Percentiles rank a stretch among this genome's conserved stretches.
Conservation (phyloP, 495 filamentous ascomycete genomes). For the Chaetomidium leptoderma region DNA sequence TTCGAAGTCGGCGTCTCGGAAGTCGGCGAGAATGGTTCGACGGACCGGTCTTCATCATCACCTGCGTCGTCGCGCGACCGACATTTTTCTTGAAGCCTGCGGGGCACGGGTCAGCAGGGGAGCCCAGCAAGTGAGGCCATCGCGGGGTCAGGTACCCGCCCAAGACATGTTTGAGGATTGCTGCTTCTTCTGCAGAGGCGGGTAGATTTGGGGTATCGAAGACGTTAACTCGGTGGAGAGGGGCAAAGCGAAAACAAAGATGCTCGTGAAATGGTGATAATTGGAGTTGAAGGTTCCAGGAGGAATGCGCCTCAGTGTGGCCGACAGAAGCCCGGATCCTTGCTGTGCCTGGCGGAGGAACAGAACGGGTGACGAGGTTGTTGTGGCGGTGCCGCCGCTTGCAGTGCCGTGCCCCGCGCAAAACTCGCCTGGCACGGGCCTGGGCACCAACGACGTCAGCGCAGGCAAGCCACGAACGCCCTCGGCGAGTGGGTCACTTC, state of each 20-base stretch:
- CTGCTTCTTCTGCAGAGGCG: neutral
- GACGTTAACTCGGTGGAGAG: neutral
- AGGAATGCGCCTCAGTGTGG: neutral
- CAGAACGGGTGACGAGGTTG: constrained; percentile 25
- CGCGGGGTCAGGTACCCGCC: constrained; percentile 47
- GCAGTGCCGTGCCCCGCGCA: constrained; percentile 14
- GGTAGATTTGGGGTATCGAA: neutral
- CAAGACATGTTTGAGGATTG: constrained; percentile 53
- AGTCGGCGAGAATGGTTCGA: neutral
- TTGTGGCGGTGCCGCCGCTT: constrained; percentile 26
- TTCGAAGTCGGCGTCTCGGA: no score
- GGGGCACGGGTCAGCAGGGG: constrained; percentile 6
- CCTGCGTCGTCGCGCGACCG: constrained; percentile 96
- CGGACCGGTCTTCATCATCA: constrained; percentile 97
- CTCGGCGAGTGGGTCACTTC: constrained; percentile 1
- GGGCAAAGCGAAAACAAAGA: neutral
- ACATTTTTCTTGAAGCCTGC: constrained; percentile 98
- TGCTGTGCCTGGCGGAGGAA: constrained; percentile 1
- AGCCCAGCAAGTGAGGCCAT: constrained; percentile 9
- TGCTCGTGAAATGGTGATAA: neutral
- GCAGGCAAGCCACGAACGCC: constrained; percentile 5
- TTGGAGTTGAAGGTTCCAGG: neutral
- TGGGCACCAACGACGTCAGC: constrained; percentile 22
- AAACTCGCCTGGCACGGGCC: no score
- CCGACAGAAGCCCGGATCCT: neutral